Evolutionary conservation across 2,329 filamentous ascomycete genomes (phyloP), one percentile per base, ranked within the genome.

Genomic region (Sporothrix inflata): DNA sequence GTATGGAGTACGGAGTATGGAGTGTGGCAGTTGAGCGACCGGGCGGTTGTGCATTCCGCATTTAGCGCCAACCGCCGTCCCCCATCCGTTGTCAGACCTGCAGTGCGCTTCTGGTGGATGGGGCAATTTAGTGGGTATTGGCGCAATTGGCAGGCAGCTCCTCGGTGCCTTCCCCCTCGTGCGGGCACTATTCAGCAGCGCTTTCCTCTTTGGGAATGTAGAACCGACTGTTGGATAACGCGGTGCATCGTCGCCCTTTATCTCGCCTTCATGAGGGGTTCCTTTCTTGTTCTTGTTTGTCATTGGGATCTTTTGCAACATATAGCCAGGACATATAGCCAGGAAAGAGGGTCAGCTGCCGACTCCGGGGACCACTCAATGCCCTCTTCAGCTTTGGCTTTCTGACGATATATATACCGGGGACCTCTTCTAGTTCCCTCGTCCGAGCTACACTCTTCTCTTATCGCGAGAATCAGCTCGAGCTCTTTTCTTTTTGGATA

Each of bases 191-290:
- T 34, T 38, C 47, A 45, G 24, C 30, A 55, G 57, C 69, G 45
- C 42, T 71, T 74, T 40, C 73, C 70, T 38, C 21, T 73, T 74
- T 72, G 45, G 71, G 74, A 71, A 75, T 72, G 70, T 72, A 66
- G 42, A 73, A 27, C 60, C 74, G 73, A 70, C 51, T 57, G 45
- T 51, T 27, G 40, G 34, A 63, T 67, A 63, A 63, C 57, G 60
- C 38, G 47, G 34, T 55, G 38, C 61, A 49, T 57, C 70, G n/a
- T 24, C 61, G 49, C 19, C 53, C 34, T 69, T 55, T 69, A 69
- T 69, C 66, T 55, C 8, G 42, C 24, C 49, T 57, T 40, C 30
- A 21, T 42, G 67, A 69, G 67, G 67, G 67, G 67, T 30, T 19
- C 51, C 38, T 51, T 66, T 30, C 24, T 66, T 38, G 21, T 66